phyloP scores from a whole-genome alignment of 495 filamentous ascomycete species.

The Aspergillus egyptiacus region DNA sequence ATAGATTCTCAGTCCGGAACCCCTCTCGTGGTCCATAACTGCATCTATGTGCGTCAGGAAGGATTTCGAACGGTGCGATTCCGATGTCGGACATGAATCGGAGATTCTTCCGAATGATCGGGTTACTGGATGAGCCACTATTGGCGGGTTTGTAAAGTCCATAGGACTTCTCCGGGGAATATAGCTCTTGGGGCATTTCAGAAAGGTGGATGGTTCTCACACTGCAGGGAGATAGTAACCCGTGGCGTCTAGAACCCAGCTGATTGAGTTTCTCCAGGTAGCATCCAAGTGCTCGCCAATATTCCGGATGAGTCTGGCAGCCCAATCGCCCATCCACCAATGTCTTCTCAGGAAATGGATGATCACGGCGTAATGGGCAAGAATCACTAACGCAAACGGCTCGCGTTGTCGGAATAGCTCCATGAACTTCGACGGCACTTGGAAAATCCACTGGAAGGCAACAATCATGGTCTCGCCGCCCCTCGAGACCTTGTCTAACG shows the following conservation, averaged over 20 bases:
- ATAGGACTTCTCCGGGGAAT: too few species aligned
- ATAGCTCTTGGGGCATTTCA: too few species aligned
- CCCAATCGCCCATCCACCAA: slow-evolving; percentile 51
- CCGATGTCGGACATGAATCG: too few species aligned
- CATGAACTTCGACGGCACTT: slow-evolving; percentile 46
- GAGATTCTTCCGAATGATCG: too few species aligned
- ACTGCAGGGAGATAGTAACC: slow-evolving; percentile 27
- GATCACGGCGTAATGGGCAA: slow-evolving; percentile 47
- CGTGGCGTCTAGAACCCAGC: slow-evolving; percentile 38
- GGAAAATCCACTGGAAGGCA: slow-evolving; percentile 46
- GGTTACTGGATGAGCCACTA: too few species aligned
- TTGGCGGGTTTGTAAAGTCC: neutral
- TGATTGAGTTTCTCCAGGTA: slow-evolving; percentile 30
- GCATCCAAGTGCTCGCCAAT: slow-evolving; percentile 28
- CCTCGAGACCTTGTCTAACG: slow-evolving; percentile 29
- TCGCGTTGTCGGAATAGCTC: slow-evolving; percentile 42
- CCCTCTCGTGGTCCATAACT: too few species aligned
- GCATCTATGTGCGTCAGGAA: too few species aligned
- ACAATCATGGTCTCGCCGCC: slow-evolving; percentile 34
- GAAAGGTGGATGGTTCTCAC: neutral
- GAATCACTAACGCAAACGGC: slow-evolving; percentile 49
- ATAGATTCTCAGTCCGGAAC: too few species aligned
- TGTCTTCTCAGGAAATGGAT: slow-evolving; percentile 42
- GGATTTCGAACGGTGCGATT: too few species aligned
- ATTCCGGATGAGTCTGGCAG: slow-evolving; percentile 24